phyloP scores from a whole-genome alignment of 306 rosid genomes.

The Ochetophila trinervis region DNA sequence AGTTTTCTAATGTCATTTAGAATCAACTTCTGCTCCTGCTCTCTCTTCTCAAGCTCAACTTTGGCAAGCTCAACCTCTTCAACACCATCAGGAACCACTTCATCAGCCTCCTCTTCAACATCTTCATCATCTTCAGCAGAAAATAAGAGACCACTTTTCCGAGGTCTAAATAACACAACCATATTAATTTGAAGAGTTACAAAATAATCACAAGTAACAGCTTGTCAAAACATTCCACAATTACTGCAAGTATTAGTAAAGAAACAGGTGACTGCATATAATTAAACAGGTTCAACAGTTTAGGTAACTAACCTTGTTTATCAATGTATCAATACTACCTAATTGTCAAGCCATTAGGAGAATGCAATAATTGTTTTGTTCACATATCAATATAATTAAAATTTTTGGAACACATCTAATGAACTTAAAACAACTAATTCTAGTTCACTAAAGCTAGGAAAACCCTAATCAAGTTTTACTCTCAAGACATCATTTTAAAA shows the following conservation, averaged over 20 bases:
- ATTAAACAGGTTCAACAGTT: constrained; percentile 1
- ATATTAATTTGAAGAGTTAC: constrained; percentile 30
- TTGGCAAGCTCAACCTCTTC: constrained; percentile 98
- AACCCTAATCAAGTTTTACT: background rate
- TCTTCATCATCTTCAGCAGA: constrained; percentile 93
- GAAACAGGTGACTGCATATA: background rate
- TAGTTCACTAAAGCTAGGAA: background rate
- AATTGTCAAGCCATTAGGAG: background rate
- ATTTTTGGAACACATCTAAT: background rate
- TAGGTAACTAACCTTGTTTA: background rate
- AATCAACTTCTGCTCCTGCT: constrained; percentile 79
- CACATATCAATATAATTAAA: background rate
- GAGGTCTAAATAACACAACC: constrained; percentile 60
- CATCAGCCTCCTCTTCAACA: constrained; percentile 95
- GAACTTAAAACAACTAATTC: background rate
- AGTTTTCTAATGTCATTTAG: constrained; percentile 77
- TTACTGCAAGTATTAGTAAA: background rate
- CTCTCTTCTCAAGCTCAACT: constrained; percentile 76
- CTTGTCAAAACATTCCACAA: background rate
- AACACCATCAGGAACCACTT: constrained; percentile 98
- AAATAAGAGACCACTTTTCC: constrained; percentile 81
- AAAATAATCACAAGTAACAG: background rate
- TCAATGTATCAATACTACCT: background rate
- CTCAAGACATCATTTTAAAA: background rate
- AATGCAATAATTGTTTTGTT: background rate